Evolutionary conservation across 1,284 basidiomycete genomes (phyloP), one percentile per base, ranked within the genome.

Genomic region (Ustilago shanxiensis): DNA sequence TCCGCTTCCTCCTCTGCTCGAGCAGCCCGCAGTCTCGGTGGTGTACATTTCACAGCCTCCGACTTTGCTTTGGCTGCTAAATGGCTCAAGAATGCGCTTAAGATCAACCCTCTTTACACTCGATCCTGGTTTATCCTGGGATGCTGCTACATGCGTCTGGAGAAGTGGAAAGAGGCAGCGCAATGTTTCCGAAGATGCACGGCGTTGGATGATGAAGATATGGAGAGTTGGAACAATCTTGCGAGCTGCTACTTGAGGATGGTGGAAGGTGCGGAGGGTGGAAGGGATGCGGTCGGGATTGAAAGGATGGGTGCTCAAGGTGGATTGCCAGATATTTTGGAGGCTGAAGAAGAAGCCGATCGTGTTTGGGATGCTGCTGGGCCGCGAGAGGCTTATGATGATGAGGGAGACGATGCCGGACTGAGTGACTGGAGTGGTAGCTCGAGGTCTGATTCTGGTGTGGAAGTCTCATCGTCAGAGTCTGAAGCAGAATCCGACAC

Each of bases 221-320:
- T 91, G 3, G 96, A 99, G 88, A 95, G 94, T 76, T 99, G 97
- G 97, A 98, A 93, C 85, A 99, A 99, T 86, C 88, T 99, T 60
- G 97, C 96, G 24, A 95, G 93, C 73, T 92, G 95, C 82, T 98
- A 98, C 86, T 89, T 99, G 53, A 64, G 82, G 7, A 80, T 86
- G 79, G 79, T 81, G 24, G 76, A 77, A 45, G 61, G 59, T 10
- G 72, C 72, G 8, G 35, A 60, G 54, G 37, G 45, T 20, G 11
- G 13, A 68, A 51, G 44, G 29, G 72, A 69, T 20, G 68, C 63
- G 16, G 57, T 68, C n/a, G 76, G 69, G 20, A 63, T 77, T 31
- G 67, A 77, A 58, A 35, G 66, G 58, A 67, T 71, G 60, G 66
- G 71, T 24, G 50, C 55, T 35, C 60, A 67, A 10, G 68, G 71